Evolutionary conservation across 306 rosid genomes (phyloP).

Genomic region (Canavalia ensiformis): DNA sequence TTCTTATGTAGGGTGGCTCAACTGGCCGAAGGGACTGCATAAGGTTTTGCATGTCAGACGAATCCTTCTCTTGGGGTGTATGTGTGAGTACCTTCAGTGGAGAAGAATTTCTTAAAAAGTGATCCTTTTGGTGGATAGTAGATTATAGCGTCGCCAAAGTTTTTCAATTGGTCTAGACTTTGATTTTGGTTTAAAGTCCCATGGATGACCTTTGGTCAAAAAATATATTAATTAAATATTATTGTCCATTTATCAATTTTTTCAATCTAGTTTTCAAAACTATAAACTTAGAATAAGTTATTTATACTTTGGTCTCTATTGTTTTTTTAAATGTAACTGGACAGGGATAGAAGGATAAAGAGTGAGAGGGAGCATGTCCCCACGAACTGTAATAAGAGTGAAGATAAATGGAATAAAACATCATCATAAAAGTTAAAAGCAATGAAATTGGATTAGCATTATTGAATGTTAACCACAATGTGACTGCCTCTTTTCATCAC

Average conservation of each 20-base stretch:
- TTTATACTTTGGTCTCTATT: neutral
- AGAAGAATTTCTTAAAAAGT: neutral
- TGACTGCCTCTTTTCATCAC: neutral
- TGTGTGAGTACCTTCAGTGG: neutral
- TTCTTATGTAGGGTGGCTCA: neutral
- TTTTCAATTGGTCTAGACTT: too few relatives aligned
- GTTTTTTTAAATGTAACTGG: neutral
- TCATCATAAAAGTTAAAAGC: neutral
- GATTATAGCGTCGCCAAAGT: too few relatives aligned
- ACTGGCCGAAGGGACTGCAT: neutral
- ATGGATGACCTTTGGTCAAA: too few relatives aligned
- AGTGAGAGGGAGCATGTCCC: neutral
- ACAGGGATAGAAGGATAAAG: neutral
- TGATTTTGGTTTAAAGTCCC: too few relatives aligned
- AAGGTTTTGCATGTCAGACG: neutral
- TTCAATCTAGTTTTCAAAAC: too few relatives aligned
- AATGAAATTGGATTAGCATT: neutral
- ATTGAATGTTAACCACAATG: neutral
- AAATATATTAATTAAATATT: too few relatives aligned
- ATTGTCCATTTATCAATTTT: too few relatives aligned
- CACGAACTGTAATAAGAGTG: neutral
- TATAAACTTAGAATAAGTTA: neutral
- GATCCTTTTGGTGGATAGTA: neutral
- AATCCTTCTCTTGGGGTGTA: neutral
- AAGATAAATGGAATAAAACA: neutral